phyloP scores from a whole-genome alignment of 1,139 yeast species.

The Debaryomyces nepalensis region DNA sequence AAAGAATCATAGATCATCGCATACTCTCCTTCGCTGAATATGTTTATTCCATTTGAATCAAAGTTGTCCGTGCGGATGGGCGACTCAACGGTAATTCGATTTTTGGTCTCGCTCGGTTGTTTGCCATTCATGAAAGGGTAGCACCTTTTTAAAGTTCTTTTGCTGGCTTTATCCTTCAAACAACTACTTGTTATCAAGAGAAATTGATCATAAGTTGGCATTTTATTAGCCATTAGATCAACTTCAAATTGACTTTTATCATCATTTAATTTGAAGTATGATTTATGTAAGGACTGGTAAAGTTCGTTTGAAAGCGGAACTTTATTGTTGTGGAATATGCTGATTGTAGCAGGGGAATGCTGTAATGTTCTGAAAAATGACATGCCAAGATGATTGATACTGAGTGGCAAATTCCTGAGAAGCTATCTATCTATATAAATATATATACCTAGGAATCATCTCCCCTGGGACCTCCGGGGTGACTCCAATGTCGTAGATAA shows the following conservation, averaged over 20 bases:
- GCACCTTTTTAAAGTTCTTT: conserved; percentile 34
- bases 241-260: conserved; percentile 37
- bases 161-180: conserved; percentile 31
- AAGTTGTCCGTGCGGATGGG: conserved; percentile 28
- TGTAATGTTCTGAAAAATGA: conserved; percentile 50
- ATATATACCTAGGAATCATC: conserved; percentile 1
- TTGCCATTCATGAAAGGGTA: conserved; percentile 46
- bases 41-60: conserved; percentile 29
- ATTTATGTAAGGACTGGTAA: conserved; percentile 37
- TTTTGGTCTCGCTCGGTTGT: conserved; percentile 19
- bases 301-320: conserved; percentile 40
- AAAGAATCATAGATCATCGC: conserved; percentile 46
- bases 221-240: conserved; percentile 44
- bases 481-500: conserved; percentile 3
- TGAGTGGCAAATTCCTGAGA: no score
- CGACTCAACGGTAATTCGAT: conserved; percentile 33
- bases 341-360: conserved; percentile 47
- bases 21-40: conserved; percentile 47
- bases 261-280: conserved; percentile 33
- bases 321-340: conserved; percentile 47
- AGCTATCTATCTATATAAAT: no score
- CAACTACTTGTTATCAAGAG: conserved; percentile 34
- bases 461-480: conserved; percentile 4
- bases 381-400: conserved; percentile 19
- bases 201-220: conserved; percentile 54